These are phyloP conservation scores for Xylariomycetidae sp. DNA, from an alignment of 2,329 filamentous ascomycete genomes.

Conservation along the genomic window DNA sequence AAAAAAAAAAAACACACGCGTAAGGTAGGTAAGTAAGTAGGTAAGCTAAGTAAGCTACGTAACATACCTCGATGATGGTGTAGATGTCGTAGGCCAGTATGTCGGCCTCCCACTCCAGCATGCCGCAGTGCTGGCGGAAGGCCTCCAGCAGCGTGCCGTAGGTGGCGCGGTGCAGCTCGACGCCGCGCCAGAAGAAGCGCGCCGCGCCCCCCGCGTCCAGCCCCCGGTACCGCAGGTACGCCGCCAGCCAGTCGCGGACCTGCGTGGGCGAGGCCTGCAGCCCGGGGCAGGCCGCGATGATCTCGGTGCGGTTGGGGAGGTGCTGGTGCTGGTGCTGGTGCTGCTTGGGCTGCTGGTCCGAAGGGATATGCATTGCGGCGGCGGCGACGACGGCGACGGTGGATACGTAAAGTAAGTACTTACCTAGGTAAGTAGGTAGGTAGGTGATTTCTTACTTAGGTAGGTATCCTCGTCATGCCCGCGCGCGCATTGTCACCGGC, in stretches of 20 bases:
- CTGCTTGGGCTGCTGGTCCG: no score
- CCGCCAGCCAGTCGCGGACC: slow-evolving; percentile 10
- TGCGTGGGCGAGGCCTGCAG: slow-evolving; percentile 5
- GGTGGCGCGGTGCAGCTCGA: slow-evolving; percentile 8
- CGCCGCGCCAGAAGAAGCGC: slow-evolving; percentile 9
- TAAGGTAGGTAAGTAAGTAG: not conserved
- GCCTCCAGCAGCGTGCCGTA: slow-evolving; percentile 4
- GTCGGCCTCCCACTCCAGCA: slow-evolving; percentile 12
- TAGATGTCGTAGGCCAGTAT: slow-evolving; percentile 11
- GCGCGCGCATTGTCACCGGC: no score
- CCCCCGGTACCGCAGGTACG: slow-evolving; percentile 11
- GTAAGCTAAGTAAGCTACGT: not conserved
- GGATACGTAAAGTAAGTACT: no score
- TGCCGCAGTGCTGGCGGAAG: slow-evolving; percentile 9
- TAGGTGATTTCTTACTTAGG: no score
- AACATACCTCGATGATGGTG: slow-evolving; percentile 9
- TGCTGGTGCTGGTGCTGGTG: no score
- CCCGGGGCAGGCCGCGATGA: slow-evolving; percentile 7
- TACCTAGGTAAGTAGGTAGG: no score
- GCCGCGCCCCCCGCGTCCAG: slow-evolving; percentile 3
- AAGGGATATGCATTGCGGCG: no score
- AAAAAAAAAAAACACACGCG: not conserved
- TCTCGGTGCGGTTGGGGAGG: no score
- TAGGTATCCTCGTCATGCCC: no score
- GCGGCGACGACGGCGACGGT: no score